These are phyloP conservation scores for Populus hybrid DNA, from an alignment of 441 rosid genomes.

Conservation along the genomic window DNA sequence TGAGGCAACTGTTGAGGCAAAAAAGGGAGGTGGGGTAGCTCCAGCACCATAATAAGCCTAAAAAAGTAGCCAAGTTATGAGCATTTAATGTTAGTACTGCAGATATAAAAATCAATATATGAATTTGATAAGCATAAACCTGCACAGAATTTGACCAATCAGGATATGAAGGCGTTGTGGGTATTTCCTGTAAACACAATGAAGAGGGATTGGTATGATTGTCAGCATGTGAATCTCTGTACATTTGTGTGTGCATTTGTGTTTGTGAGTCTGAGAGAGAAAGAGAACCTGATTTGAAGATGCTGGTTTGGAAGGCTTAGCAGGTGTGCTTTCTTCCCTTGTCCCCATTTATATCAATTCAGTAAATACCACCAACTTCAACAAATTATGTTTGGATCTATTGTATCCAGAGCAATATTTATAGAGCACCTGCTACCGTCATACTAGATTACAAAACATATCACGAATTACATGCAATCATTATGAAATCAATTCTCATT, in stretches of 20 bases:
- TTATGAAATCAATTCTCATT: background rate
- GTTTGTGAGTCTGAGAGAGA: background rate
- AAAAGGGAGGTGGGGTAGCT: slow-evolving; percentile 77
- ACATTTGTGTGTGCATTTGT: too few species aligned
- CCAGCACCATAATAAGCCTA: slow-evolving; percentile 95
- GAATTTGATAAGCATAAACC: slow-evolving; percentile 37
- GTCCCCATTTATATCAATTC: slow-evolving; percentile 46
- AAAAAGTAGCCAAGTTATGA: slow-evolving; percentile 29
- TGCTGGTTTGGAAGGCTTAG: slow-evolving; percentile 70
- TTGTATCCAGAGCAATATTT: slow-evolving; percentile 9
- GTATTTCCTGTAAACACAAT: slow-evolving; percentile 52
- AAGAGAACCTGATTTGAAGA: slow-evolving; percentile 62
- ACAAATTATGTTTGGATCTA: slow-evolving; percentile 6
- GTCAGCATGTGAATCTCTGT: background rate
- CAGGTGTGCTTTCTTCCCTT: slow-evolving; percentile 68
- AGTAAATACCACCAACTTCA: slow-evolving; percentile 15
- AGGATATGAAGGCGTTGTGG: slow-evolving; percentile 63
- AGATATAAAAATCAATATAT: background rate
- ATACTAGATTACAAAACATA: slow-evolving; percentile 9
- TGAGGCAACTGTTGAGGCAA: slow-evolving; percentile 83
- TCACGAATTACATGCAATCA: slow-evolving; percentile 11
- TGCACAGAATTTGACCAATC: slow-evolving; percentile 96
- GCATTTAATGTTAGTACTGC: slow-evolving; percentile 14
- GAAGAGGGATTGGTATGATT: slow-evolving; percentile 3
- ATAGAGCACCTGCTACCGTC: slow-evolving; percentile 25